Base-by-base conservation (phyloP, 2,329 filamentous ascomycete species). In the Pseudocercospora cruenta region DNA sequence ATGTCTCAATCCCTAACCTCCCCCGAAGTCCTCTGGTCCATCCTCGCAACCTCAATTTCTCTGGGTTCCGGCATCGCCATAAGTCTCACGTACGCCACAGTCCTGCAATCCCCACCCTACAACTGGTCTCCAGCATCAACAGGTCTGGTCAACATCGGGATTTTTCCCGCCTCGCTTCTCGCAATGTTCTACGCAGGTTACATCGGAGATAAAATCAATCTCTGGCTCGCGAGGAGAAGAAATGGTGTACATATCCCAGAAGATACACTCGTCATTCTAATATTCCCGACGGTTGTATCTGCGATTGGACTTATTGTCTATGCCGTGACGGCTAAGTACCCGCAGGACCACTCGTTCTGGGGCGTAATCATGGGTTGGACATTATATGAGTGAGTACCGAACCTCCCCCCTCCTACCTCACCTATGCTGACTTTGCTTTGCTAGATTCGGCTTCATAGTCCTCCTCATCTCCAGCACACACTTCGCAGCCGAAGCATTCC, bases 41-140 rank as follows among this genome's bases (percentile, higher is more conserved):
- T 79, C 2, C 71, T 81, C 8, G 65, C 78, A 0, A 74, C 78
- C 3, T 79, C 79, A 3, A 78, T 80, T 45, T 72, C 74, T 2
- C 75, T 81, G 0, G 80, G 78, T 3, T 74, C 71, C n/a, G 74
- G 72, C 19, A 77, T 81, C 24, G 77, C 76, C 22, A 79, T 81
- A 64, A 78, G 77, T 0, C 70, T 81, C 9, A 78, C 77, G 1
- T 81, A 82, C 65, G 74, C 78, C 60, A 72, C 76, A 0, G 75
- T 82, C 2, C 71, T 81, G 6, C 69, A 75, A 16, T 60, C 70
- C 19, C 70, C 67, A 33, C 14, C 14, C 4, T 81, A 79, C 60
- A 68, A 73, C 64, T 80, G 79, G 78, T 61, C 67, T 3, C 47
- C 69, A 9, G 70, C 66, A 12, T 69, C 67, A 1, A 65, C 73